Evolutionary conservation across 2,329 filamentous ascomycete species (phyloP).

Genomic region (Cryoendolithus antarcticus): DNA sequence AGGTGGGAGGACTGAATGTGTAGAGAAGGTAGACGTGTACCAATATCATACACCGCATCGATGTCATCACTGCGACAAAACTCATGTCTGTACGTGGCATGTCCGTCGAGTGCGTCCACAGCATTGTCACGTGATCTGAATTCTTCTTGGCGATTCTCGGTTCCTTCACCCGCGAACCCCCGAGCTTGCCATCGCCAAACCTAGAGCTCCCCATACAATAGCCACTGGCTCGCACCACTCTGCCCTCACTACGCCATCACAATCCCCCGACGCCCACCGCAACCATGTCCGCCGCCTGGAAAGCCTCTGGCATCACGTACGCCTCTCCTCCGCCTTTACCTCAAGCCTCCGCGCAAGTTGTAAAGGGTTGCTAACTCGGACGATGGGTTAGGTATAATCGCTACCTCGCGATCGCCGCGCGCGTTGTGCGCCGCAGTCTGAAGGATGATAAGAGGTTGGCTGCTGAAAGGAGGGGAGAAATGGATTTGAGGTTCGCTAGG

Average conservation of each 20-base stretch:
- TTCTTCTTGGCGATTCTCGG: no score
- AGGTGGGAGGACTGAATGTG: no score
- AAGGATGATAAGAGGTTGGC: conserved; percentile 85
- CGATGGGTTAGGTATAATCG: conserved; percentile 78
- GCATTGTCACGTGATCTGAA: no score
- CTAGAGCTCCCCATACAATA: no score
- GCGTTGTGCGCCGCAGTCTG: conserved; percentile 88
- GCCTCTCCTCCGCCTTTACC: conserved; percentile 71
- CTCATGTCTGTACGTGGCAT: no score
- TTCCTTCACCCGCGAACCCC: no score
- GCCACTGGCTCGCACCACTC: no score
- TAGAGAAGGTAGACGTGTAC: no score
- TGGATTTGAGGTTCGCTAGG: conserved; percentile 81
- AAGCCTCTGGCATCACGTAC: conserved; percentile 92
- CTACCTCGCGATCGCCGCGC: conserved; percentile 90
- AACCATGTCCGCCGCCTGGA: conserved; percentile 97
- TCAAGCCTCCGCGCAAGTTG: conserved; percentile 60
- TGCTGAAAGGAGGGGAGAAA: conserved; percentile 81
- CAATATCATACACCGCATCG: no score
- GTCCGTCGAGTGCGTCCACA: no score
- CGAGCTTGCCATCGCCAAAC: no score
- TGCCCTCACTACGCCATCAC: conserved; percentile 3
- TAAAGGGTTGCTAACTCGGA: conserved; percentile 27
- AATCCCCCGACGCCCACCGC: conserved; percentile 17
- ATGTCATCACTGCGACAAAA: no score